Conservation (phyloP, 164 flowering plant species). For the Magnolia sinica region DNA sequence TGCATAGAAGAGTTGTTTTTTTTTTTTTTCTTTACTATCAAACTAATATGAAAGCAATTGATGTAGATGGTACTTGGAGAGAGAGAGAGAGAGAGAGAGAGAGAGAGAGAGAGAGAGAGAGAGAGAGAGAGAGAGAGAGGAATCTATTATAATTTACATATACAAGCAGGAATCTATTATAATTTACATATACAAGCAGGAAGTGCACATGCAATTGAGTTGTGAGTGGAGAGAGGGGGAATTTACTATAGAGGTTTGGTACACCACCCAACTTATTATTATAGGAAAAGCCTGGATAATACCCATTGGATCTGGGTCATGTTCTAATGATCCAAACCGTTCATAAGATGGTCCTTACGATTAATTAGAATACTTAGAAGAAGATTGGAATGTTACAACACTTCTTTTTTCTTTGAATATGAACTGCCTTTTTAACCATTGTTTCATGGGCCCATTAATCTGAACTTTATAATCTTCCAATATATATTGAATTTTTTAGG, state of each 20-base stretch:
- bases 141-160: not conserved
- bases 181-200: constrained; percentile 13
- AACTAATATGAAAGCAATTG: constrained; percentile 20
- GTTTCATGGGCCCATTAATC: not conserved
- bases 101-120: not conserved
- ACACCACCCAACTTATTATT: no score
- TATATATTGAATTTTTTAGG: no score
- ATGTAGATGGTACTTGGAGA: constrained; percentile 15
- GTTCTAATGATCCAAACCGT: not conserved
- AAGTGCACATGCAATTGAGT: constrained; percentile 21
- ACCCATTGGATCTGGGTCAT: not conserved
- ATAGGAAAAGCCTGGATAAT: not conserved
- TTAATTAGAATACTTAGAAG: not conserved
- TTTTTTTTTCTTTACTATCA: constrained; percentile 21
- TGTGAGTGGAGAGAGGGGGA: not conserved
- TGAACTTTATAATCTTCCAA: not conserved
- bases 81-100: not conserved
- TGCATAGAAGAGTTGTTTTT: not conserved
- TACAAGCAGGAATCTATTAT: constrained; percentile 18
- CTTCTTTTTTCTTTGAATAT: no score
- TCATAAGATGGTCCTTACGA: no score
- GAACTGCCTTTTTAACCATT: not conserved
- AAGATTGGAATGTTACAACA: not conserved
- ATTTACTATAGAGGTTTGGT: not conserved
- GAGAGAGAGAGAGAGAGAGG: constrained; percentile 12